A percentile compares a stretch with the other conserved stretches of the same genome.
Conservation (phyloP, 352 stramenopile species). For the Thraustotheca clavata region DNA sequence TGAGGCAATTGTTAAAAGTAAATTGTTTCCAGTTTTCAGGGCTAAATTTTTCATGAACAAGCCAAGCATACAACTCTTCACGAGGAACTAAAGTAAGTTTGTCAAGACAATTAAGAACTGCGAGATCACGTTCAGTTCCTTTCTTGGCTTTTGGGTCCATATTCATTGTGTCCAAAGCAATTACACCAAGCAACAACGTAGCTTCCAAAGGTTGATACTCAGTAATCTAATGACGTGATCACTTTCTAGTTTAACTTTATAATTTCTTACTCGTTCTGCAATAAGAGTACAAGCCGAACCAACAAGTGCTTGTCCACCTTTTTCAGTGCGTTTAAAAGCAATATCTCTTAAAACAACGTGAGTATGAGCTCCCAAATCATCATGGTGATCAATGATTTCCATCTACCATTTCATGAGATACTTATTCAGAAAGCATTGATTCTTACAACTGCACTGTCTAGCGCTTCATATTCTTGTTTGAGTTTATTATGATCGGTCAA, state of each 20-base stretch:
- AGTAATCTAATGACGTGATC: neutral
- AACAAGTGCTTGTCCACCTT: slow-evolving; percentile 49
- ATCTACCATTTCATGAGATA: slow-evolving; percentile 27
- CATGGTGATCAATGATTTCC: slow-evolving; percentile 77
- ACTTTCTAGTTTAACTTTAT: neutral
- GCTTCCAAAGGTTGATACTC: slow-evolving; percentile 33
- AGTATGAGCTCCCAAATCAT: slow-evolving; percentile 44
- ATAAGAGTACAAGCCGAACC: slow-evolving; percentile 72
- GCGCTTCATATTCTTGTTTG: slow-evolving; percentile 39
- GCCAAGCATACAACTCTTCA: slow-evolving; percentile 46
- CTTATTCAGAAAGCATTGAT: slow-evolving; percentile 24
- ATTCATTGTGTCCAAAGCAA: slow-evolving; percentile 71
- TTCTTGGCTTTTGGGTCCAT: slow-evolving; percentile 69
- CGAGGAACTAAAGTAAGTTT: slow-evolving; percentile 34
- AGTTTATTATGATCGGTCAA: slow-evolving; percentile 71
- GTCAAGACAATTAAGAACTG: slow-evolving; percentile 35
- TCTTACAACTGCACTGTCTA: slow-evolving; percentile 6
- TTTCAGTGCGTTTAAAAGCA: slow-evolving; percentile 36
- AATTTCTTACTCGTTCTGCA: slow-evolving; percentile 28
- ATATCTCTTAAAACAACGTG: slow-evolving; percentile 35
- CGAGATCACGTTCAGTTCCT: slow-evolving; percentile 52
- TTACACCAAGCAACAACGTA: slow-evolving; percentile 70
- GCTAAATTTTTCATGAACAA: slow-evolving; percentile 63
- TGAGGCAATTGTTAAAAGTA: slow-evolving; percentile 51
- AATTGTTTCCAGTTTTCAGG: slow-evolving; percentile 51